Base-by-base conservation (phyloP, 495 filamentous ascomycete species). In the Podospora pseudoanserina region DNA sequence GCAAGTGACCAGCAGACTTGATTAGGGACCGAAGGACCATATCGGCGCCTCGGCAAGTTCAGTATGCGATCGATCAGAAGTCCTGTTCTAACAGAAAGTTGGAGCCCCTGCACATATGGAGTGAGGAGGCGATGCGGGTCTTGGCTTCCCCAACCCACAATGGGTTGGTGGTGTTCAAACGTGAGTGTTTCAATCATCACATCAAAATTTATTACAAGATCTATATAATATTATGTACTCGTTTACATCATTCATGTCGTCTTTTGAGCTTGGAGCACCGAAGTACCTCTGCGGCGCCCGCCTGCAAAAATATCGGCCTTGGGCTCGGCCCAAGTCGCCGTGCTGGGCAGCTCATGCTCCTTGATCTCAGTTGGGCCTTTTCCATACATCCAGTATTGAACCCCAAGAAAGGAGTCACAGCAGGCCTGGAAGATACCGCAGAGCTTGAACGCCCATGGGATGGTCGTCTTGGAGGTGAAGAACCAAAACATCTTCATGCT, bases 401-500 rank as follows among this genome's bases (percentile, higher is more conserved):
- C 72, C 16, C 93, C 95, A 67, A 98, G 82, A 67, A 91, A 91
- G 30, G 83, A 74, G 80, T 99, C 95, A 76, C 96, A 96, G 6
- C 83, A 76, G 70, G 92, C 92, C 81, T 99, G 95, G 79, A 98
- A 95, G 49, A 96, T 86, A 67, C 91, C 95, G 73, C 95, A 97
- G 60, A 94, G 69, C 79, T 96, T 96, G 82, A 99, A 99, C 2
- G 92, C 88, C 85, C 86, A 87, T 0, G 94, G 92, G 59, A 99
- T 92, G 63, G 89, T 86, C 15, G 83, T 82, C 30, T 82, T 81
- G 15, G 91, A 89, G 44, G 84, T 87, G 76, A 92, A 93, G 80
- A 98, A 97, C 82, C 91, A 99, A 59, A 89, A 89, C 87, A 97
- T 91, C 84, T 99, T 99, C 90, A 97, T 96, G 44, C 87, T 81